These are phyloP conservation scores for Aspergillus felis DNA, from an alignment of 2,329 filamentous ascomycete genomes.

Conservation along the genomic window DNA sequence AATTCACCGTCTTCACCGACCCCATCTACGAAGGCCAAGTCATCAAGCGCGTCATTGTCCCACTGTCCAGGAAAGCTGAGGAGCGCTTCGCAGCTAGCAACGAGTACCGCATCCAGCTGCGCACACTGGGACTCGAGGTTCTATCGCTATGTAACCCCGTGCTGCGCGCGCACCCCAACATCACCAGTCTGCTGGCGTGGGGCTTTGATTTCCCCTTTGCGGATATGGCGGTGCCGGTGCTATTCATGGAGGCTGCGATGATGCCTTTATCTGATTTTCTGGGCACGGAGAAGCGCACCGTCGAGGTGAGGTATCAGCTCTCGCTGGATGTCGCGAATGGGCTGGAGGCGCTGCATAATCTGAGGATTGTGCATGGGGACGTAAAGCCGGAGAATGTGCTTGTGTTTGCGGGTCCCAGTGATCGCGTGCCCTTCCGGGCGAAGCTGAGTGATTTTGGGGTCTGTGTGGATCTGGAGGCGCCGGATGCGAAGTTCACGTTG, in stretches of 20 bases:
- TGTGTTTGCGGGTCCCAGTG: conserved; percentile 17
- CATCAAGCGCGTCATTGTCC: conserved; percentile 26
- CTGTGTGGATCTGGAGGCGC: conserved; percentile 23
- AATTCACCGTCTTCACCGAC: conserved; percentile 27
- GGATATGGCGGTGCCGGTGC: conserved; percentile 22
- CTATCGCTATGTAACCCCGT: conserved; percentile 24
- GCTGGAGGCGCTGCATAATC: conserved; percentile 21
- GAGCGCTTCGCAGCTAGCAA: conserved; percentile 18
- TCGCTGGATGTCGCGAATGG: conserved; percentile 21
- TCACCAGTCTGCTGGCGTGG: conserved; percentile 22
- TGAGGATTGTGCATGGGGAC: conserved; percentile 26
- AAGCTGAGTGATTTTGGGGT: conserved; percentile 30
- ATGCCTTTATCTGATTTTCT: conserved; percentile 24
- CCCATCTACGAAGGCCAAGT: conserved; percentile 20
- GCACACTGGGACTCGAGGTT: conserved; percentile 22
- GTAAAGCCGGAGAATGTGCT: conserved; percentile 30
- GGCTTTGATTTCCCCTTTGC: conserved; percentile 26
- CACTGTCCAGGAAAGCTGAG: conserved; percentile 15
- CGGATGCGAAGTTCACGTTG: conserved; percentile 14
- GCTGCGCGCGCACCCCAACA: conserved; percentile 24
- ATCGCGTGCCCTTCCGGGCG: conserved; percentile 20
- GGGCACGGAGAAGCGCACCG: conserved; percentile 4
- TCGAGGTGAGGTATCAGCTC: conserved; percentile 22
- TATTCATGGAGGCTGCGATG: conserved; percentile 26
- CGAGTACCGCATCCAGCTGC: conserved; percentile 23